Conservation (phyloP, 2,329 filamentous ascomycete genomes). For the Talaromyces sp. region DNA sequence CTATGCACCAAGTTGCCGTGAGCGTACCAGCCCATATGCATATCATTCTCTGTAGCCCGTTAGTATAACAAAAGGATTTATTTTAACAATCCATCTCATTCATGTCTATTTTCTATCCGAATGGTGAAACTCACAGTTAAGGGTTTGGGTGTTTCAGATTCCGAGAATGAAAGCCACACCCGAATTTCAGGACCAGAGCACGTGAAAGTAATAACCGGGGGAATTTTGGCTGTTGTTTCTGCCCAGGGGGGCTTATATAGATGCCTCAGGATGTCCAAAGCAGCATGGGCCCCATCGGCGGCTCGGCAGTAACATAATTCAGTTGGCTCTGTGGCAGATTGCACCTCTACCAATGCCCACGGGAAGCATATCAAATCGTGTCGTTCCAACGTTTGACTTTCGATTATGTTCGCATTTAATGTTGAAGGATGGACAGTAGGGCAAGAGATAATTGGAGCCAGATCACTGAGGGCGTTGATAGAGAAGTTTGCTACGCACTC, state of each 20-base stretch:
- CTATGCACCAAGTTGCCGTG: conserved; percentile 3
- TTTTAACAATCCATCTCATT: background rate
- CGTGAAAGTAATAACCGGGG: background rate
- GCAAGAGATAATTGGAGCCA: background rate
- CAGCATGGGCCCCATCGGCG: background rate
- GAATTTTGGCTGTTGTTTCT: background rate
- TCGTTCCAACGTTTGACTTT: background rate
- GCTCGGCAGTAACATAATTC: conserved; percentile 6
- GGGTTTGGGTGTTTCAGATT: background rate
- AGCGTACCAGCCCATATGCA: conserved; percentile 5
- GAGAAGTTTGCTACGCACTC: conserved; percentile 1
- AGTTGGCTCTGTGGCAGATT: background rate
- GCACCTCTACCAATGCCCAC: conserved; percentile 6
- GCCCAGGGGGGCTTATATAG: background rate
- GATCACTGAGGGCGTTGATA: background rate
- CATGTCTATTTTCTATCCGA: background rate
- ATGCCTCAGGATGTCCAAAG: background rate
- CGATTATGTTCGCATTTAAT: background rate
- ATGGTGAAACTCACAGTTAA: background rate
- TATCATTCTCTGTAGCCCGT: background rate
- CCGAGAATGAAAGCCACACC: conserved; percentile 1
- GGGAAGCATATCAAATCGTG: conserved; percentile 4
- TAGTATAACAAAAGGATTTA: background rate
- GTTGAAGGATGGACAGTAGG: background rate
- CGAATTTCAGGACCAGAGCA: conserved; percentile 5